These are phyloP conservation scores for Ploettnerulaceae sp. DNA, from an alignment of 2,329 filamentous ascomycete species.

Conservation along the genomic window DNA sequence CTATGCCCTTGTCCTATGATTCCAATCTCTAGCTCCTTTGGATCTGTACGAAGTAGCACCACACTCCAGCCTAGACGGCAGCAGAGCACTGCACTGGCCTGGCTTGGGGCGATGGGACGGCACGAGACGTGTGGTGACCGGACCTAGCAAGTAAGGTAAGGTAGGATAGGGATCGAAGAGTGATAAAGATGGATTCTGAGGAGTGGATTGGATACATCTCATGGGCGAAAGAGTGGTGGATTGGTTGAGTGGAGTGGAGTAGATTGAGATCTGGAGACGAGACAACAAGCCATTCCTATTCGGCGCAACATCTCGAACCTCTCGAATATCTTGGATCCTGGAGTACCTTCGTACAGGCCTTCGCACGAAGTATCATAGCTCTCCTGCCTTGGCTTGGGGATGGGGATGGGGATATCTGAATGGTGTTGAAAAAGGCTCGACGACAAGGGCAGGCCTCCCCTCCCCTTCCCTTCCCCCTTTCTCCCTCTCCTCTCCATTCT, in stretches of 20 bases:
- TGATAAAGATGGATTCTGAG: neutral
- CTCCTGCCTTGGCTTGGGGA: neutral
- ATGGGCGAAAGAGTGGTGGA: conserved; percentile 1
- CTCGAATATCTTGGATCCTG: too few species aligned
- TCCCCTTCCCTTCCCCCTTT: too few species aligned
- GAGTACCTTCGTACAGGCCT: too few species aligned
- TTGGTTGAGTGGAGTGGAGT: conserved; percentile 1
- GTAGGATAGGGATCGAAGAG: neutral
- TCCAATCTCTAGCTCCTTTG: conserved; percentile 4
- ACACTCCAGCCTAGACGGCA: conserved; percentile 3
- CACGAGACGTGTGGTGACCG: neutral
- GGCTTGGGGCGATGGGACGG: neutral
- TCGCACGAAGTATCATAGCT: too few species aligned
- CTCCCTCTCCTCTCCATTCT: too few species aligned
- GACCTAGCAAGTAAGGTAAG: neutral
- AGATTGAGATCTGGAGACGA: conserved; percentile 12
- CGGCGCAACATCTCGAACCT: neutral
- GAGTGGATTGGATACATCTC: neutral
- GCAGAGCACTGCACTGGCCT: neutral
- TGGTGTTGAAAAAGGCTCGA: neutral
- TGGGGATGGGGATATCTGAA: neutral
- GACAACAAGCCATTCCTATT: neutral
- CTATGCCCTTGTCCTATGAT: too few species aligned
- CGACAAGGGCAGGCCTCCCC: too few species aligned
- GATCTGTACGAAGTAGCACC: neutral